These are phyloP conservation scores for Salix viminalis DNA, from an alignment of 345 rosid genomes.

Conservation along the genomic window DNA sequence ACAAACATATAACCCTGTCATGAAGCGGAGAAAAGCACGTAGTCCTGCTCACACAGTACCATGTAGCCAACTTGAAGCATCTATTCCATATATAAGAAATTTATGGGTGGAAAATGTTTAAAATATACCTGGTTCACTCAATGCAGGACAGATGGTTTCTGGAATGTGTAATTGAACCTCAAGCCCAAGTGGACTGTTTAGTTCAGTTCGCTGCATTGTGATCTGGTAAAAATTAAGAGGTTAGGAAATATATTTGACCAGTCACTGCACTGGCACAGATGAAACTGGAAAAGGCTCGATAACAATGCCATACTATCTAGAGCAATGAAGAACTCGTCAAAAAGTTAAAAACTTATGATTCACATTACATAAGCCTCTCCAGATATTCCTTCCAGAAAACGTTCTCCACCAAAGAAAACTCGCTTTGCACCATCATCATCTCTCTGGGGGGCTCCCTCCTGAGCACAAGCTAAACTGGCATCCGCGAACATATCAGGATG, in stretches of 20 bases:
- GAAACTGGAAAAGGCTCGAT: slow-evolving; percentile 6
- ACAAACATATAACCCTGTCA: slow-evolving; percentile 86
- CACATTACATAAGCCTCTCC: slow-evolving; percentile 87
- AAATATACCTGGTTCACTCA: slow-evolving; percentile 88
- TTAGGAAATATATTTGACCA: slow-evolving; percentile 11
- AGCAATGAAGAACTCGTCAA: slow-evolving; percentile 18
- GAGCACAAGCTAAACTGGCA: slow-evolving; percentile 66
- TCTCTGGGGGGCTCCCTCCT: slow-evolving; percentile 59
- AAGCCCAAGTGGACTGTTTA: slow-evolving; percentile 87
- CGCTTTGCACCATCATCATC: slow-evolving; percentile 99
- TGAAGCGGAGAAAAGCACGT: slow-evolving; percentile 94
- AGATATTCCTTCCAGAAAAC: slow-evolving; percentile 91
- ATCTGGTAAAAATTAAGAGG: slow-evolving; percentile 48
- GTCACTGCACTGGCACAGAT: neutral
- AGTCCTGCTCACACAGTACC: slow-evolving; percentile 54
- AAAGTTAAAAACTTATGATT: slow-evolving; percentile 18
- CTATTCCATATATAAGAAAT: neutral
- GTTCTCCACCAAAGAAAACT: slow-evolving; percentile 98
- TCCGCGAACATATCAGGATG: slow-evolving; percentile 99
- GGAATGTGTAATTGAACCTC: slow-evolving; percentile 95
- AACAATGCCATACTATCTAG: slow-evolving; percentile 3
- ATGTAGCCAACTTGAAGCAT: slow-evolving; percentile 7
- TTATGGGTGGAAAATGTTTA: neutral
- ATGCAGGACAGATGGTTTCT: slow-evolving; percentile 95
- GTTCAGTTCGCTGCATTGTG: slow-evolving; percentile 91